Conservation (phyloP, 2,329 filamentous ascomycete genomes). For the Albifimbria verrucaria region DNA sequence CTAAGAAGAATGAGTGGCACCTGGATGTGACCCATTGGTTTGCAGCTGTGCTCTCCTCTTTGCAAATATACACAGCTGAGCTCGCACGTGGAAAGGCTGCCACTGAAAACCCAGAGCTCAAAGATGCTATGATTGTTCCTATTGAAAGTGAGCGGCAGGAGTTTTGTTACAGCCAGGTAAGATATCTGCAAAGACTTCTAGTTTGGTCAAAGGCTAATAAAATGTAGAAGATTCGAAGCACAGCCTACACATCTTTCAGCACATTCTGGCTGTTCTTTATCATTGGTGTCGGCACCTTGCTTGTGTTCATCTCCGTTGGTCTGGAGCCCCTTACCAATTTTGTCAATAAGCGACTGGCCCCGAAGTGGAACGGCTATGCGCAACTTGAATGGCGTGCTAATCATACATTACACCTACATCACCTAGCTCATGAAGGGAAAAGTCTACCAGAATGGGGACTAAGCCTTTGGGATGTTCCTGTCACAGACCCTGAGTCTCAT, state of each 20-base stretch:
- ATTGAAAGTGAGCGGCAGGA: background rate
- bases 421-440: background rate
- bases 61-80: background rate
- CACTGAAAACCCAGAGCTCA: background rate
- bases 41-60: background rate
- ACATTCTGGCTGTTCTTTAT: background rate
- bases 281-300: background rate
- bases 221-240: background rate
- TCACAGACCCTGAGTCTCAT: background rate
- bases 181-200: background rate
- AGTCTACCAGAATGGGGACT: background rate
- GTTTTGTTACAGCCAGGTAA: background rate
- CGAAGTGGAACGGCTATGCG: background rate
- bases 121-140: background rate
- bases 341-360: background rate
- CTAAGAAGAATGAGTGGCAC: background rate
- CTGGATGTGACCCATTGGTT: background rate
- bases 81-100: background rate
- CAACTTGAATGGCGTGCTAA: background rate
- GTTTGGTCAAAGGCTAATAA: background rate
- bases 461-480: background rate
- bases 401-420: background rate
- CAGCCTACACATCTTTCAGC: background rate
- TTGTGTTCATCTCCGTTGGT: background rate
- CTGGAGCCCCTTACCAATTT: background rate